Percentiles rank a stretch among this genome's conserved stretches.
Evolutionary conservation across 192 early-diverging fungal genomes (phyloP).

Genomic region (Entomortierella parvispora): DNA sequence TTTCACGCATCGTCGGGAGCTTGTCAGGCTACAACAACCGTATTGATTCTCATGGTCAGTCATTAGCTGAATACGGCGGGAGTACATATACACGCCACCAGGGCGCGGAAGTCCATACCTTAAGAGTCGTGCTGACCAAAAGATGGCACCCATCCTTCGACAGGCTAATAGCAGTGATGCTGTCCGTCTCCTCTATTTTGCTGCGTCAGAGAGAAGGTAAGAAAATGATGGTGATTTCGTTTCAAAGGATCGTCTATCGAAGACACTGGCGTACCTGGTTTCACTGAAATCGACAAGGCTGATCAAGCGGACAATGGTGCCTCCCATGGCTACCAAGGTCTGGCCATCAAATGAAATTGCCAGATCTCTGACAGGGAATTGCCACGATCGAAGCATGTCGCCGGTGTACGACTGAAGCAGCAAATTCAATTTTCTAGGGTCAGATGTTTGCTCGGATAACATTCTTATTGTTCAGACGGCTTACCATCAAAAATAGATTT

Average conservation of each 20-base stretch:
- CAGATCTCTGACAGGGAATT: conserved; percentile 59
- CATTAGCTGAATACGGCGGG: conserved; percentile 16
- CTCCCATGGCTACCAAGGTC: conserved; percentile 60
- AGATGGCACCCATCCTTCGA: conserved; percentile 63
- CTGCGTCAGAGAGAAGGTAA: conserved; percentile 1
- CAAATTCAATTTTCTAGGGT: too few relatives aligned
- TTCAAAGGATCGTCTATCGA: too few relatives aligned
- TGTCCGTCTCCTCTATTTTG: conserved; percentile 50
- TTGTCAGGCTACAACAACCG: conserved; percentile 77
- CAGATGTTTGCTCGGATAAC: not conserved
- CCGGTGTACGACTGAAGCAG: conserved; percentile 49
- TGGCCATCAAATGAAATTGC: conserved; percentile 71
- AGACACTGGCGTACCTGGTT: conserved; percentile 13
- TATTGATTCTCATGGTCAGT: conserved; percentile 58
- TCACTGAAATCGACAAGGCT: conserved; percentile 36
- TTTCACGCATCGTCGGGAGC: conserved; percentile 70
- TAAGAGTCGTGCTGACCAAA: conserved; percentile 55
- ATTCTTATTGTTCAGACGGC: not conserved
- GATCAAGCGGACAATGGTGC: conserved; percentile 36
- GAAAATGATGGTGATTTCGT: not conserved
- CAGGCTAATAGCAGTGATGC: conserved; percentile 50
- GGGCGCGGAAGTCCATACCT: conserved; percentile 49
- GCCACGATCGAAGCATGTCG: conserved; percentile 69
- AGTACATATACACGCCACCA: not conserved
- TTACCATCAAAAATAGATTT: conserved; percentile 79